These are phyloP conservation scores for Dryas integrifolia DNA, from an alignment of 331 rosid species.

Conservation along the genomic window DNA sequence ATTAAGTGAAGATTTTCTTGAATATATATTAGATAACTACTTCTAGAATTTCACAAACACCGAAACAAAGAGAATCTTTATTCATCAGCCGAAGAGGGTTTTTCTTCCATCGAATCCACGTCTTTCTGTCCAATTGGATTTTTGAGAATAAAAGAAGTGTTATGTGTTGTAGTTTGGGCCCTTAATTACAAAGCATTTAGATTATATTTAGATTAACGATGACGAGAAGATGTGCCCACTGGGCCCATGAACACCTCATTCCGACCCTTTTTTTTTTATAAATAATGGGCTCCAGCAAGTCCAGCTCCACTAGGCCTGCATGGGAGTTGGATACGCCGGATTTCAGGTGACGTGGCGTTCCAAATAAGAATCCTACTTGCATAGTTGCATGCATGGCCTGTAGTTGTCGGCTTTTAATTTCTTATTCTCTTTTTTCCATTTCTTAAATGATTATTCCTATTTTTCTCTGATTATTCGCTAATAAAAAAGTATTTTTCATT, in stretches of 20 bases:
- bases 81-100: no score
- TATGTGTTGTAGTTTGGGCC: no score
- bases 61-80: no score
- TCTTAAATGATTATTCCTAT: not conserved
- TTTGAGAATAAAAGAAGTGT: no score
- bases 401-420: constrained; percentile 13
- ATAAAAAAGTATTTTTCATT: not conserved
- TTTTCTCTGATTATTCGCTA: not conserved
- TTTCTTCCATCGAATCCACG: no score
- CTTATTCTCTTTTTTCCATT: not conserved
- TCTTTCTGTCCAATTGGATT: no score
- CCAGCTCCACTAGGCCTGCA: constrained; percentile 15
- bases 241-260: constrained; percentile 1
- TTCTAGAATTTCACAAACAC: no score
- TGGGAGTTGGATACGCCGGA: constrained; percentile 67
- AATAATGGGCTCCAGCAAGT: not conserved
- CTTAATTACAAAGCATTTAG: no score
- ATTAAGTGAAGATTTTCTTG: no score
- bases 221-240: not conserved
- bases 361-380: constrained; percentile 37
- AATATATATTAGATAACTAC: no score
- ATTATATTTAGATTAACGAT: not conserved
- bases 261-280: not conserved
- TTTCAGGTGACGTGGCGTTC: constrained; percentile 65
- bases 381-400: constrained; percentile 34